Percentiles rank a stretch among this genome's conserved stretches.
Conservation (phyloP, 495 filamentous ascomycete genomes). For the Cryomyces minteri region DNA sequence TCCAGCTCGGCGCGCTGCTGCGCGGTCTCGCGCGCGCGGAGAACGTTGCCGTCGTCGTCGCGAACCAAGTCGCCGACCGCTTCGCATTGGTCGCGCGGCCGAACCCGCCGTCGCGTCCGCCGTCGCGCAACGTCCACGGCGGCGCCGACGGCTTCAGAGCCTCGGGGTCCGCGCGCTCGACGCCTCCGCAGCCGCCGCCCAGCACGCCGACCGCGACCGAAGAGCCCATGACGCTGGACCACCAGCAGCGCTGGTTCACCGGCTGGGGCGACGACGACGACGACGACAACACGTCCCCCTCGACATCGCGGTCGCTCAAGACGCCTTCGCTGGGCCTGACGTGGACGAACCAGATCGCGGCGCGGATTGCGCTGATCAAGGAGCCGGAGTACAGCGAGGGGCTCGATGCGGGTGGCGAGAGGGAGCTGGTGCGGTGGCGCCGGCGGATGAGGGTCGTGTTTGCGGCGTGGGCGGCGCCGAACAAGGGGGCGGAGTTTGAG, state of each 20-base stretch:
- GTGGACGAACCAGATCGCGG: conserved; percentile 77
- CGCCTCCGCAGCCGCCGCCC: conserved; percentile 3
- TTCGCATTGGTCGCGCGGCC: conserved; percentile 25
- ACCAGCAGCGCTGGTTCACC: conserved; percentile 86
- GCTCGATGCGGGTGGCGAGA: conserved; percentile 12
- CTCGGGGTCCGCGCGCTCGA: background rate
- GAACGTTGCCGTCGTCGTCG: conserved; percentile 68
- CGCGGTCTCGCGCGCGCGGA: conserved; percentile 53
- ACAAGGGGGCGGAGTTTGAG: conserved; percentile 31
- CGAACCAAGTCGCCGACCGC: conserved; percentile 91
- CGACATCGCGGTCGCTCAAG: conserved; percentile 30
- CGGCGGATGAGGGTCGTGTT: conserved; percentile 71
- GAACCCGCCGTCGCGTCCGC: background rate
- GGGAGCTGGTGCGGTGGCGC: conserved; percentile 25
- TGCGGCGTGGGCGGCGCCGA: conserved; percentile 38
- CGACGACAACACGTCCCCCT: background rate
- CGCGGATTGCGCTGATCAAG: conserved; percentile 60
- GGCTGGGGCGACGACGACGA: conserved; percentile 62
- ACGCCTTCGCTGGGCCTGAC: conserved; percentile 73
- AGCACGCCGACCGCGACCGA: conserved; percentile 17
- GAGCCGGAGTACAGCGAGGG: conserved; percentile 12
- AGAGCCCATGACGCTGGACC: conserved; percentile 48
- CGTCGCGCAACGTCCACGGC: background rate
- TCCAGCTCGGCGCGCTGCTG: conserved; percentile 56
- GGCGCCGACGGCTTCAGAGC: background rate